A percentile compares a stretch with the other conserved stretches of the same genome.
Evolutionary conservation across 1,284 basidiomycete genomes (phyloP).

Genomic region (Phylloporus sp.): DNA sequence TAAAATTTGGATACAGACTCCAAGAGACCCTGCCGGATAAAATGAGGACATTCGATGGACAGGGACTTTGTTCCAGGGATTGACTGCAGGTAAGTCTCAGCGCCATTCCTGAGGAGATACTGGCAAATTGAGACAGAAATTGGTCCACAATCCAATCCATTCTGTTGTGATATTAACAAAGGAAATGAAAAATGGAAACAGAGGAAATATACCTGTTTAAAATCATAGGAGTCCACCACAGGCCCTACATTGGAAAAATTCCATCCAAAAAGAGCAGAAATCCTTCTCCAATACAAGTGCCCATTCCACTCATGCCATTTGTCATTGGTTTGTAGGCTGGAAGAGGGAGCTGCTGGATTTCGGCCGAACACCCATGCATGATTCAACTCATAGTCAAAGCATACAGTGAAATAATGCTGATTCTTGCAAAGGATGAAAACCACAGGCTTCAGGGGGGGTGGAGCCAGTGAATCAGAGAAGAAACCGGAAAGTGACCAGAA

Average conservation of each 20-base stretch:
- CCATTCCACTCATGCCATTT: constrained; percentile 14
- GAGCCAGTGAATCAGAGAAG: not conserved
- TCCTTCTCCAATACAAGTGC: constrained; percentile 12
- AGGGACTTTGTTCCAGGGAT: constrained; percentile 8
- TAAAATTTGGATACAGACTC: not conserved
- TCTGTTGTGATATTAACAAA: constrained; percentile 1
- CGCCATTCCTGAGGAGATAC: constrained; percentile 9
- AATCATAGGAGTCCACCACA: constrained; percentile 4
- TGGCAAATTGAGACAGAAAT: constrained; percentile 1
- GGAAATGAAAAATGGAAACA: not conserved
- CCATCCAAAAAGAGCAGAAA: constrained; percentile 18
- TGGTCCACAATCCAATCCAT: constrained; percentile 16
- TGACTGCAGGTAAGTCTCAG: not conserved
- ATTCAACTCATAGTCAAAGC: constrained; percentile 14
- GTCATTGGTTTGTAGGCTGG: not conserved
- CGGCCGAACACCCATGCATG: constrained; percentile 12
- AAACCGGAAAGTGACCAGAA: constrained; percentile 7
- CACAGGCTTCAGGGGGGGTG: constrained; percentile 9
- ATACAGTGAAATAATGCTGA: constrained; percentile 20
- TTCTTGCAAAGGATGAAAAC: constrained; percentile 15
- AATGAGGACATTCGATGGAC: constrained; percentile 7
- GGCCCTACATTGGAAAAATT: not conserved
- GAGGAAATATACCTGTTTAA: constrained; percentile 6
- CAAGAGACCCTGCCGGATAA: constrained; percentile 3
- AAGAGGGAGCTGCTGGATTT: not conserved